phyloP scores from a whole-genome alignment of 305 asterid genomes.

The Petunia hybrid region DNA sequence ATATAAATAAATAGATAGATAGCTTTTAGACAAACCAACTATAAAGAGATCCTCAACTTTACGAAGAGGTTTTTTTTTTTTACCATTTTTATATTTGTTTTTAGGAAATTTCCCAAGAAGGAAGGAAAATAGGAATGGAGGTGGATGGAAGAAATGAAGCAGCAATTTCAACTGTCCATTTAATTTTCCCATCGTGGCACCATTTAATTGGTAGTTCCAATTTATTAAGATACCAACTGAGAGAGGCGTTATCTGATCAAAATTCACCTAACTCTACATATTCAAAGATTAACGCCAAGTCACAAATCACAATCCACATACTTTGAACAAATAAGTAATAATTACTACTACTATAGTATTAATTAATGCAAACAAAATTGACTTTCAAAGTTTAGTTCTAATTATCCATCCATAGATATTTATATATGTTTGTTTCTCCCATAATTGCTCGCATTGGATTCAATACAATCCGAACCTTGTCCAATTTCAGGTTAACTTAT shows the following conservation, averaged over 20 bases:
- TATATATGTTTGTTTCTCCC: slow-evolving; percentile 43
- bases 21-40: too few relatives aligned
- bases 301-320: too few relatives aligned
- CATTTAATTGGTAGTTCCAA: background rate
- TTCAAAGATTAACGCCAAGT: too few relatives aligned
- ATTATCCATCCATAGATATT: too few relatives aligned
- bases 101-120: too few relatives aligned
- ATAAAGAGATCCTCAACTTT: too few relatives aligned
- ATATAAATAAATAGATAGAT: too few relatives aligned
- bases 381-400: background rate
- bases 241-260: background rate
- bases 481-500: slow-evolving; percentile 47
- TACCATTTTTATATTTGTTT: too few relatives aligned
- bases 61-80: too few relatives aligned
- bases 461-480: slow-evolving; percentile 39
- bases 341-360: background rate
- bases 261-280: background rate
- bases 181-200: background rate
- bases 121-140: too few relatives aligned
- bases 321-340: too few relatives aligned
- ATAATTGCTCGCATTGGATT: slow-evolving; percentile 36
- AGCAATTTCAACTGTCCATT: background rate
- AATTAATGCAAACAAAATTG: slow-evolving; percentile 4
- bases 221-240: background rate
- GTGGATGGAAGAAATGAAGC: background rate